Evolutionary conservation across 139 green algal genomes (phyloP), one percentile per base, ranked within the genome.

Genomic region (Picochlorum sp.): DNA sequence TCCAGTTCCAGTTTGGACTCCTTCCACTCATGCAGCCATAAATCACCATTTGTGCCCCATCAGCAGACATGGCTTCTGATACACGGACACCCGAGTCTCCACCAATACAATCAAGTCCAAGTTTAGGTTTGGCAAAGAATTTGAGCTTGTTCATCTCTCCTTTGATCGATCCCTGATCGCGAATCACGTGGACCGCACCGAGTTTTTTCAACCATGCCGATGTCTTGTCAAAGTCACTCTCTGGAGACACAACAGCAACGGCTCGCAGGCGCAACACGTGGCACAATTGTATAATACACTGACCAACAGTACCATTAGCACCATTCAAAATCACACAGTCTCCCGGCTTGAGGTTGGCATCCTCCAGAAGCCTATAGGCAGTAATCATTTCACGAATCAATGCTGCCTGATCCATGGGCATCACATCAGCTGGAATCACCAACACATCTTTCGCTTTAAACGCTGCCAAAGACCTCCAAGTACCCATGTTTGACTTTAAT

Each of bases 291-390:
- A 96, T 75, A 52, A 97, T 21, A 11, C 77, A 45, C 63, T 89
- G 81, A 15, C 90, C 89, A 21, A 95, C 80, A 11, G 78, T 90
- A 57, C 66, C 77, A 72, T 81, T 95, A 57, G 86, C 83, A 18
- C 75, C 90, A 77, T 97, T 97, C 10, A 97, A 74, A 45, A 95
- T 85, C 14, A 97, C 75, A 9, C 77, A 84, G 65, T 95, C 88
- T 16, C 90, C 90, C 14, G 89, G 85, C 78, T 91, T 90, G 23
- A 95, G 71, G 3, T 59, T 72, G 4, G 57, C 78, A 65, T 88
- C 75, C 66, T 96, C 89, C 58, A 97, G 77, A 30, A 97, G 82
- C 6, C 81, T 60, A 74, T 94, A 95, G 5, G 86, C 90, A n/a
- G 88, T 62, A 31, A 82, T 84, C 60, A 92, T 69, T 77, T 96